Conservation (phyloP, 345 rosid species). For the Bruguiera sexangula region DNA sequence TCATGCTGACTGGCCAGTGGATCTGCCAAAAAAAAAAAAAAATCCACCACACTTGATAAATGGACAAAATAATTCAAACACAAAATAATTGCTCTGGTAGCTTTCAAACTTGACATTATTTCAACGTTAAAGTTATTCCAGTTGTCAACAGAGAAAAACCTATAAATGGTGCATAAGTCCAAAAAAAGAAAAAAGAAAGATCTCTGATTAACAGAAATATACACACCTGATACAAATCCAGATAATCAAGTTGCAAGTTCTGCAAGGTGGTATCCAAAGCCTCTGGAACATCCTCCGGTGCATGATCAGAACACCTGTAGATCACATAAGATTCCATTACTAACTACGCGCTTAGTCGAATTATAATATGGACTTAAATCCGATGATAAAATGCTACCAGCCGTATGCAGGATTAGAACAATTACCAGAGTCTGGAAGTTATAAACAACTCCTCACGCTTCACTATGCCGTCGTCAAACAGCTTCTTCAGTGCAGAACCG, state of each 20-base stretch:
- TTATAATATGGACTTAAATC: too few relatives aligned
- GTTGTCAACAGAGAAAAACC: too few relatives aligned
- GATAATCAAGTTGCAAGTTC: conserved; percentile 65
- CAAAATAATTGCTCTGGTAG: too few relatives aligned
- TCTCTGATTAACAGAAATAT: too few relatives aligned
- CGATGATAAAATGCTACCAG: too few relatives aligned
- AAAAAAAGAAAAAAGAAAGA: too few relatives aligned
- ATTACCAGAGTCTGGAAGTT: conserved; percentile 45
- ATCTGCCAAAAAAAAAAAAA: conserved; percentile 28
- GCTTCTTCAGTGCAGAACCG: conserved; percentile 22
- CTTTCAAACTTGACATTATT: too few relatives aligned
- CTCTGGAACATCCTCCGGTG: conserved; percentile 58
- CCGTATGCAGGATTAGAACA: not conserved
- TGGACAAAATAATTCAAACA: not conserved
- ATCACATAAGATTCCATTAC: conserved; percentile 1
- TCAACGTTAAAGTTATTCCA: too few relatives aligned
- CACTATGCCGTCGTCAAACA: conserved; percentile 36
- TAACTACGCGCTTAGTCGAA: conserved; percentile 7
- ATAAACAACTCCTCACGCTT: conserved; percentile 43
- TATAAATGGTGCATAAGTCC: too few relatives aligned
- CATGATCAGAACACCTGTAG: conserved; percentile 54
- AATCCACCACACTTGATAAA: too few relatives aligned
- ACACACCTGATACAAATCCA: conserved; percentile 29
- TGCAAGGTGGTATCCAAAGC: conserved; percentile 56
- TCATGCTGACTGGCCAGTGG: conserved; percentile 65